phyloP scores from a whole-genome alignment of 106 monocot genomes.

The Xerophyta viscosa region DNA sequence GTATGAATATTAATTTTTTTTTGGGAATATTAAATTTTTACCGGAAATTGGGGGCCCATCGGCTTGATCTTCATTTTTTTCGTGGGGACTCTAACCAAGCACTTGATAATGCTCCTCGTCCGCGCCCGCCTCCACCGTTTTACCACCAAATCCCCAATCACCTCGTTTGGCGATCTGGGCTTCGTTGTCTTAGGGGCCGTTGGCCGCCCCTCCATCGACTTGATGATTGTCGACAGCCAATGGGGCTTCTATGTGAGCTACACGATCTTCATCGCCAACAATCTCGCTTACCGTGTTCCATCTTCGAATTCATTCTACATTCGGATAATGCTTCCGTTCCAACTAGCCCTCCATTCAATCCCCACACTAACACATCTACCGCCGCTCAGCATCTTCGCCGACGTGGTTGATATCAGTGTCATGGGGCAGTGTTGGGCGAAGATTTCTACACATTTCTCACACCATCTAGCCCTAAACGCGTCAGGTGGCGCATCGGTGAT shows the following conservation, averaged over 20 bases:
- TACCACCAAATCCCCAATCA: conserved; percentile 9
- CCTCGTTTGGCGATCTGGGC: conserved; percentile 28
- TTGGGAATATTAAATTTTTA: too few species aligned
- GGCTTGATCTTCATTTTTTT: conserved; percentile 31
- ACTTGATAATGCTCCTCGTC: conserved; percentile 86
- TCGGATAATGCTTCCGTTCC: conserved; percentile 23
- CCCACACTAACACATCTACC: conserved; percentile 30
- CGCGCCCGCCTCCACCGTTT: conserved; percentile 38
- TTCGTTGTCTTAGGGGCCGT: conserved; percentile 14
- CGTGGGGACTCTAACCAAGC: conserved; percentile 60
- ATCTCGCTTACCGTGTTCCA: conserved; percentile 15
- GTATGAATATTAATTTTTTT: too few species aligned
- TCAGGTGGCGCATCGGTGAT: conserved; percentile 16
- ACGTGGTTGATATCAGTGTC: conserved; percentile 29
- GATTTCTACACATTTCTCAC: conserved; percentile 15
- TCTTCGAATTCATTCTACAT: conserved; percentile 12
- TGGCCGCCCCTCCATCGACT: conserved; percentile 23
- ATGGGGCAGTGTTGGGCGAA: conserved; percentile 33
- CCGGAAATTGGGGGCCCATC: too few species aligned
- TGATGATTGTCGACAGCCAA: conserved; percentile 32
- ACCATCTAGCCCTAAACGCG: conserved; percentile 1
- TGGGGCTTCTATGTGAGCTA: conserved; percentile 27
- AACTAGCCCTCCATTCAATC: conserved; percentile 26
- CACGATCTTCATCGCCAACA: conserved; percentile 27
- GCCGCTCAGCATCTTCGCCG: conserved; percentile 43